phyloP scores from a whole-genome alignment of 176 grass and related monocot genomes.

The Thalia dealbata region DNA sequence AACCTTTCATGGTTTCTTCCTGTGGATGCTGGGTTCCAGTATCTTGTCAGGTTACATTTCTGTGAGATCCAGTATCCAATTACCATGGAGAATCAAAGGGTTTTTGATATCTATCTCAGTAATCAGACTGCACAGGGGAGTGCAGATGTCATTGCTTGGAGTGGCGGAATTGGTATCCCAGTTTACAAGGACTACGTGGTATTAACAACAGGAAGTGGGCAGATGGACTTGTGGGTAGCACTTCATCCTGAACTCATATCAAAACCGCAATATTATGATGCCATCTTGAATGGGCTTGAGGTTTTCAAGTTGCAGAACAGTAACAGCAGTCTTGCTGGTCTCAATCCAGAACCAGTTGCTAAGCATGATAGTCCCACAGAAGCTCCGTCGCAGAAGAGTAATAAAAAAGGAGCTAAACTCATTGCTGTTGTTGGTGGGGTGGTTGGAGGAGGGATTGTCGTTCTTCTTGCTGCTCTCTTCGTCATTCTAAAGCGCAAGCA shows the following conservation, averaged over 20 bases:
- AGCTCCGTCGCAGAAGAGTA: background rate
- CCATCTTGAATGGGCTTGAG: slow-evolving; percentile 86
- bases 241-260: slow-evolving; percentile 34
- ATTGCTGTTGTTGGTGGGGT: slow-evolving; percentile 52
- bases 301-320: slow-evolving; percentile 64
- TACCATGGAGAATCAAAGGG: slow-evolving; percentile 53
- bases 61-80: slow-evolving; percentile 64
- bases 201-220: slow-evolving; percentile 27
- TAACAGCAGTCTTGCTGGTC: slow-evolving; percentile 66
- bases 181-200: slow-evolving; percentile 55
- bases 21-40: slow-evolving; percentile 65
- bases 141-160: slow-evolving; percentile 67
- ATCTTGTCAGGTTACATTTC: slow-evolving; percentile 81
- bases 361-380: background rate
- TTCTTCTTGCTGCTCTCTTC: slow-evolving; percentile 47
- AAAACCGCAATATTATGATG: slow-evolving; percentile 41
- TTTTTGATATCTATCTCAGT: slow-evolving; percentile 65
- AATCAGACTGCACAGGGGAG: slow-evolving; percentile 33
- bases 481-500: slow-evolving; percentile 35
- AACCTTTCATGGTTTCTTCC: slow-evolving; percentile 72
- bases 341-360: slow-evolving; percentile 38
- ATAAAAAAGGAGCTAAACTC: slow-evolving; percentile 23
- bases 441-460: slow-evolving; percentile 33
- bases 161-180: slow-evolving; percentile 29
- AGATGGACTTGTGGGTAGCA: slow-evolving; percentile 50